Base-by-base conservation (phyloP, 2,329 filamentous ascomycete genomes). In the Mariannaea elegans region DNA sequence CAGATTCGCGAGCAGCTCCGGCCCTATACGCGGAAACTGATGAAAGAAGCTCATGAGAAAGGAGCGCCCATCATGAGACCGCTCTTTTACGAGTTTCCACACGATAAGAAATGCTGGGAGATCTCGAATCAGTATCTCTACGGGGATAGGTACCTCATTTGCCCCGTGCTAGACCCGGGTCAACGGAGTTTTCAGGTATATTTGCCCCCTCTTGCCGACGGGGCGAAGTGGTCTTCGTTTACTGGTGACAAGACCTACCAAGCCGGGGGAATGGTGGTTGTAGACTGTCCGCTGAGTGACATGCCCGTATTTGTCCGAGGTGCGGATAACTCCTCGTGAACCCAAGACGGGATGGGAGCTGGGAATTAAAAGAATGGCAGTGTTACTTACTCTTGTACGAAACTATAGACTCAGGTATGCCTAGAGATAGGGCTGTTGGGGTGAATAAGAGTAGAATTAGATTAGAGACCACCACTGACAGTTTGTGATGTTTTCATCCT, bases 121-220 rank as follows among this genome's bases (percentile, higher is more conserved):
- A 69, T 88, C 3, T 84, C 86, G 50, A 81, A 81, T 29, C 82
- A 89, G 75, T 90, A 90, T 68, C 85, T 90, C 81, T 90, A 83
- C 66, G 88, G 87, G 2, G 38, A 44, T 12, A 36, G 13, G 3
- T 57, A 57, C 24, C 46, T 57, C 2, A 23, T 42, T 16, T 50
- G 46, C 3, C 54, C 54, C 2, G 46, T 57, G 13, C 31, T 57
- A 3, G 7, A 51, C 1, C 21, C 53, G 18, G 53, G 44, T 2
- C 16, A 9, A 50, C 8, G n/a, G n/a, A n/a, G n/a, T n/a, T 38
- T 46, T n/a, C 16, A 7, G 3, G 51, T 55, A 2, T 56, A 56
- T 13, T 7, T 56, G 4, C 53, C 53, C 14, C 42, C 32, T 10
- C 34, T 55, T 1, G 6, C 8, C 2, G 13, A 8, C 12, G 52